These are phyloP conservation scores for Erigeron canadensis DNA, from an alignment of 129 eudicot species.

Conservation along the genomic window DNA sequence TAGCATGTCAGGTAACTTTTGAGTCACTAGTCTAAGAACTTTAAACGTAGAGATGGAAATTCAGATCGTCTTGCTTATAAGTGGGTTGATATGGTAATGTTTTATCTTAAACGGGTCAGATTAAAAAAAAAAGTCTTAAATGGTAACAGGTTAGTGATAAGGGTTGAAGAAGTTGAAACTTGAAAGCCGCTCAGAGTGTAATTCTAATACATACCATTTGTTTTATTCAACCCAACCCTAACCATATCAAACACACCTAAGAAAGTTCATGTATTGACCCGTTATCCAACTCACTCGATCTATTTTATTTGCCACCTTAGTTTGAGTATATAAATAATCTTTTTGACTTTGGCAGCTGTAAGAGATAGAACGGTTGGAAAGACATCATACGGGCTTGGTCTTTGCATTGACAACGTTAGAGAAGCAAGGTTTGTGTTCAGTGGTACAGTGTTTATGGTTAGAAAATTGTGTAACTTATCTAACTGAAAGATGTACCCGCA, in stretches of 20 bases:
- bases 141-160: neutral
- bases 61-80: neutral
- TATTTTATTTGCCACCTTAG: neutral
- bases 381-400: slow-evolving; percentile 65
- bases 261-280: neutral
- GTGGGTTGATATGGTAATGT: neutral
- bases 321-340: neutral
- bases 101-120: neutral
- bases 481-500: slow-evolving; percentile 28
- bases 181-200: no score
- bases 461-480: neutral
- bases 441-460: neutral
- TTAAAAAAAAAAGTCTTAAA: neutral
- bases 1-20: slow-evolving; percentile 61
- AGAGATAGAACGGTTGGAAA: slow-evolving; percentile 60
- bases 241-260: neutral
- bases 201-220: no score
- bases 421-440: slow-evolving; percentile 61
- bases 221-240: neutral
- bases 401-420: slow-evolving; percentile 63
- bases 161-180: neutral
- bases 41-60: neutral
- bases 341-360: slow-evolving; percentile 42
- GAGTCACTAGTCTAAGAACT: neutral
- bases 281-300: neutral